A percentile compares a stretch with the other conserved stretches of the same genome.
These are phyloP conservation scores for Amauroascus niger DNA, from an alignment of 2,329 filamentous ascomycete species.

Conservation along the genomic window DNA sequence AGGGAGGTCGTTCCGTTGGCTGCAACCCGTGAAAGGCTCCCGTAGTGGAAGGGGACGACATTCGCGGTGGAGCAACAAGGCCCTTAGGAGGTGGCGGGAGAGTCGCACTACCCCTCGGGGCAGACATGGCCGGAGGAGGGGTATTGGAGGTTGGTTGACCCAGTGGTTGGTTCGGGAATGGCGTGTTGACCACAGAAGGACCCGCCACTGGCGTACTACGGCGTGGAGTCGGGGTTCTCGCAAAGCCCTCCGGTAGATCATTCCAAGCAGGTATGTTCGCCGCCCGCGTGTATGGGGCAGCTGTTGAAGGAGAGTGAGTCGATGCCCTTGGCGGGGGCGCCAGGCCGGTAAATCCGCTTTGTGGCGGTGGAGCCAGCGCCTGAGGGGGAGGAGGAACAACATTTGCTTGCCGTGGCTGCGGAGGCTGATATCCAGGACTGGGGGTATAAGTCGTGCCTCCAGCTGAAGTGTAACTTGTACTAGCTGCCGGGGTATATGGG, in stretches of 20 bases:
- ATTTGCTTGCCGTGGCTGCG: conserved; percentile 36
- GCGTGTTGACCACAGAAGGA: conserved; percentile 56
- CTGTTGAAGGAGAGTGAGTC: conserved; percentile 53
- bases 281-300: conserved; percentile 53
- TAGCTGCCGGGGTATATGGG: conserved; percentile 20
- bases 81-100: conserved; percentile 16
- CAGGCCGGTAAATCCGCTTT: conserved; percentile 36
- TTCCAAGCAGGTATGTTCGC: conserved; percentile 82
- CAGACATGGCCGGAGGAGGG: conserved; percentile 30
- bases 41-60: conserved; percentile 53
- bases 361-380: conserved; percentile 41
- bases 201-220: conserved; percentile 60
- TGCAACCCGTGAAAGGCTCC: conserved; percentile 33
- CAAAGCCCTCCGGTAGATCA: conserved; percentile 75
- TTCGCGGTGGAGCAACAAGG: conserved; percentile 56
- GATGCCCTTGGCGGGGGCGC: conserved; percentile 57
- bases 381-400: conserved; percentile 25
- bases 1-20: conserved; percentile 42
- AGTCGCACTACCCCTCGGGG: conserved; percentile 41
- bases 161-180: conserved; percentile 59
- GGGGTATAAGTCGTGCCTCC: conserved; percentile 28
- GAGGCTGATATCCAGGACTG: conserved; percentile 48
- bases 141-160: conserved; percentile 22
- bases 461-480: conserved; percentile 28
- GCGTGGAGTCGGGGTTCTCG: conserved; percentile 61